Evolutionary conservation across 129 eudicot species (phyloP).

Genomic region (Escallonia rubra): DNA sequence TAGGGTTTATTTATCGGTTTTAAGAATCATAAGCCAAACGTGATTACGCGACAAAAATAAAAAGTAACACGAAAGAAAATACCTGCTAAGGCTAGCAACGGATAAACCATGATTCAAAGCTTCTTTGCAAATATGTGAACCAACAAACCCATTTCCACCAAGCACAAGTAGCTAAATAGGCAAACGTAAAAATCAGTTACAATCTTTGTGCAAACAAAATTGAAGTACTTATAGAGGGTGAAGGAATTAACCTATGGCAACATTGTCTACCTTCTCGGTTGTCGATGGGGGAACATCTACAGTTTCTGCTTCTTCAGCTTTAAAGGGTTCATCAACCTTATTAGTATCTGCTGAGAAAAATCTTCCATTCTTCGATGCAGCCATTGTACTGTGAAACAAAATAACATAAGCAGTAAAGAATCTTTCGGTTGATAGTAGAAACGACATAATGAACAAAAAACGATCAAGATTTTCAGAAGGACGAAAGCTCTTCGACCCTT

Average conservation of each 20-base stretch:
- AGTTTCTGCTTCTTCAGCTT: slow-evolving; percentile 82
- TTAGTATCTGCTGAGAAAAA: slow-evolving; percentile 52
- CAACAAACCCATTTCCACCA: slow-evolving; percentile 97
- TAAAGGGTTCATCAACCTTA: slow-evolving; percentile 47
- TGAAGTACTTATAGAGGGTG: neutral
- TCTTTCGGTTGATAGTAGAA: too few species aligned
- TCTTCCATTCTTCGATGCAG: slow-evolving; percentile 47
- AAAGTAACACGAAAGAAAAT: neutral
- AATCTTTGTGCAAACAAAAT: neutral
- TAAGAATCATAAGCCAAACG: neutral
- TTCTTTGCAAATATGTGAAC: slow-evolving; percentile 90
- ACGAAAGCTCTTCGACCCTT: too few species aligned
- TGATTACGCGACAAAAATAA: neutral
- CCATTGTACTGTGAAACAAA: slow-evolving; percentile 22
- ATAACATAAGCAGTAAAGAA: neutral
- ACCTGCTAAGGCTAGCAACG: slow-evolving; percentile 98
- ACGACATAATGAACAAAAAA: too few species aligned
- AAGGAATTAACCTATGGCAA: neutral
- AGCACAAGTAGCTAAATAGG: slow-evolving; percentile 70
- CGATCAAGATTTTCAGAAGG: too few species aligned
- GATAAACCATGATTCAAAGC: slow-evolving; percentile 72
- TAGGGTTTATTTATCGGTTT: too few species aligned
- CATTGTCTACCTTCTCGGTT: slow-evolving; percentile 62
- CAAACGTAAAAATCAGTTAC: neutral
- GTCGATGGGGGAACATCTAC: slow-evolving; percentile 68